Evolutionary conservation across 2,329 filamentous ascomycete species (phyloP), one percentile per base, ranked within the genome.

Genomic region (Hypomyces rosellus): DNA sequence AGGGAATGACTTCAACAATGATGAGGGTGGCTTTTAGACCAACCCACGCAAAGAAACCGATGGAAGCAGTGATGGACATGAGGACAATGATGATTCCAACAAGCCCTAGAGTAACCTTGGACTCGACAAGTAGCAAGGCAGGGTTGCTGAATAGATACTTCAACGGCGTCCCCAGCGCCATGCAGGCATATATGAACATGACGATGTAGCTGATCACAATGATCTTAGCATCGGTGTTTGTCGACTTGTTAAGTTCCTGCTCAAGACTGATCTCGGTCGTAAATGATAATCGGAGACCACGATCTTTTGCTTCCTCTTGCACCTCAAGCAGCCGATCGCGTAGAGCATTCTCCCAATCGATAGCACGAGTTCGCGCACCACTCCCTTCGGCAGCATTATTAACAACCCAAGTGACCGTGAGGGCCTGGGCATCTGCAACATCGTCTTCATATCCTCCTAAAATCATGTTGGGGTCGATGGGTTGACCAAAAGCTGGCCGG

Each of bases 1-100:
- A 99, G 0, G 93, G 93, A 57, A 99, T 99, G 54, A 99, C 93
- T 65, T 99, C 93, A 4, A 95, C 92, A 54, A 99, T 99, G 62
- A 99, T 99, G 57, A 99, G 75, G 0, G 93, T 99, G 13, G 92
- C 93, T 69, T 95, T 96, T 62, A 99, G 81, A 1, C 91, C 91
- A 36, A 84, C 80, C 65, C 89, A 93, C 1, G 93, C 96, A 64
- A 97, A 99, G 39, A 99, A 74, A 1, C 93, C 93, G 48, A 99
- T 92, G 0, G 92, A 96, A 1, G 93, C 89, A 14, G 88, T 89
- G 44, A 99, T 96, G 2, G 92, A 97, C 90, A 99, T 95, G 55
- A 99, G 73, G 5, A 99, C 93, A 57, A 99, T 99, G 49, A 95
- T 55, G 53, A 99, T 99, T 25, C 93, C 95, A 8, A 89, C 86